These are phyloP conservation scores for Eutypa lata DNA, from an alignment of 2,329 filamentous ascomycete genomes.

Conservation along the genomic window DNA sequence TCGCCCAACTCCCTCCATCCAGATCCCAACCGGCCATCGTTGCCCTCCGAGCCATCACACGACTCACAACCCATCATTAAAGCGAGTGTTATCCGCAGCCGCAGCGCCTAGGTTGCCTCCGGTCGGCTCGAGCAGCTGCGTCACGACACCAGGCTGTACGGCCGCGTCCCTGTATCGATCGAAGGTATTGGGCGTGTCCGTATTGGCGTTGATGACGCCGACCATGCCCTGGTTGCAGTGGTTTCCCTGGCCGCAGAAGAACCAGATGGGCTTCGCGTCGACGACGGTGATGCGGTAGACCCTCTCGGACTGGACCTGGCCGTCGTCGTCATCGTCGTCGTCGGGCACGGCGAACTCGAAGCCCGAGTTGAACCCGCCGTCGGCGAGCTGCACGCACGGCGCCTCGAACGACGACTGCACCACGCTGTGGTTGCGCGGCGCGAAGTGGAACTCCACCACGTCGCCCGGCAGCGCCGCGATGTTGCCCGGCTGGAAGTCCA, in stretches of 20 bases:
- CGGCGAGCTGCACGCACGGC: slow-evolving; percentile 34
- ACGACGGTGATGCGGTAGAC: slow-evolving; percentile 45
- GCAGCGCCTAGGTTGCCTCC: neutral
- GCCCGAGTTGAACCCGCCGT: slow-evolving; percentile 40
- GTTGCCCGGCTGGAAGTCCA: slow-evolving; percentile 49
- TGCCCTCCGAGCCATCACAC: too few species aligned
- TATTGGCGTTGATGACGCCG: slow-evolving; percentile 46
- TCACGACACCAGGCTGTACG: neutral
- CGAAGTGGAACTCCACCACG: slow-evolving; percentile 53
- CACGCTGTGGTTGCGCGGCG: slow-evolving; percentile 49
- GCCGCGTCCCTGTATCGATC: neutral
- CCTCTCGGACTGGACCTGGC: slow-evolving; percentile 33
- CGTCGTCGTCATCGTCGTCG: too few species aligned
- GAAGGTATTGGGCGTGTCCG: neutral
- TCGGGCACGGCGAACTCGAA: slow-evolving; percentile 40
- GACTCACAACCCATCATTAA: neutral
- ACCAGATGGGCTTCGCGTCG: slow-evolving; percentile 40
- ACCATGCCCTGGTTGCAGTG: slow-evolving; percentile 51
- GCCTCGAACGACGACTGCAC: slow-evolving; percentile 37
- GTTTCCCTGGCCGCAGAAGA: slow-evolving; percentile 41
- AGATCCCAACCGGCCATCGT: too few species aligned
- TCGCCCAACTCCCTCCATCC: too few species aligned
- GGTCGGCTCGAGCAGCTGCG: neutral
- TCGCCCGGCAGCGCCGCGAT: slow-evolving; percentile 47
- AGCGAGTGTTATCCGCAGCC: neutral